phyloP scores from a whole-genome alignment of 2,329 filamentous ascomycete species.

The Thermomyces lanuginosus region DNA sequence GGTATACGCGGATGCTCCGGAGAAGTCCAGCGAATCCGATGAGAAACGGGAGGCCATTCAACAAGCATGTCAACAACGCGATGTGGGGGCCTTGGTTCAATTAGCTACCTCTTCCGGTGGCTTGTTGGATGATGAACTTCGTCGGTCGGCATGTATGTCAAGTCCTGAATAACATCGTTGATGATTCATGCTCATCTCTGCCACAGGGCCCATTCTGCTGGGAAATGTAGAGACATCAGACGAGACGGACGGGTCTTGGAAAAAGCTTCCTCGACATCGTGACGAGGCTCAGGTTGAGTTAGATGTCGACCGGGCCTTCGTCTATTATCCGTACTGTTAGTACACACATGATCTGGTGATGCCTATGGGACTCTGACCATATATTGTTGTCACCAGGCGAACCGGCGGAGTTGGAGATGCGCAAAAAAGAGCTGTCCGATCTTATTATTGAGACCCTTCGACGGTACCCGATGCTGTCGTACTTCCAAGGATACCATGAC shows the following conservation, averaged over 20 bases:
- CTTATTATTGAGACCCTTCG: conserved; percentile 72
- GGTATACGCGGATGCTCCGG: neutral
- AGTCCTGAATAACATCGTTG: neutral
- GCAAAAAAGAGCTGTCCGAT: conserved; percentile 60
- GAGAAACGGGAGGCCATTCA: conserved; percentile 35
- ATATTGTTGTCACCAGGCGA: conserved; percentile 42
- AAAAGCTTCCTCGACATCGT: conserved; percentile 51
- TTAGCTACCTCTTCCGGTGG: conserved; percentile 51
- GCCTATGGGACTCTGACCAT: conserved; percentile 1
- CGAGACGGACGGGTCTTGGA: conserved; percentile 33
- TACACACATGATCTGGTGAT: conserved; percentile 10
- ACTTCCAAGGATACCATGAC: conserved; percentile 98
- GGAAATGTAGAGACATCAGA: conserved; percentile 17
- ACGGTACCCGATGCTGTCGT: conserved; percentile 66
- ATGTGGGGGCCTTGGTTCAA: conserved; percentile 39
- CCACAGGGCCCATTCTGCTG: conserved; percentile 33
- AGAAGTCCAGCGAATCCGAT: neutral
- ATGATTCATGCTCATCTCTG: conserved; percentile 7
- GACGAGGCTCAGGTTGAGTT: conserved; percentile 86
- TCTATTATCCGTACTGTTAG: conserved; percentile 79
- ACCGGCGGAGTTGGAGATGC: conserved; percentile 48
- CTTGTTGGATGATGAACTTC: conserved; percentile 49
- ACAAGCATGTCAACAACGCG: conserved; percentile 42
- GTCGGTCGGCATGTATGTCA: conserved; percentile 60
- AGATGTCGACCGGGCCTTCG: conserved; percentile 90